Percentiles rank a stretch among this genome's conserved stretches.
phyloP scores from a whole-genome alignment of 106 monocot genomes.

The Amphibolis antarctica region DNA sequence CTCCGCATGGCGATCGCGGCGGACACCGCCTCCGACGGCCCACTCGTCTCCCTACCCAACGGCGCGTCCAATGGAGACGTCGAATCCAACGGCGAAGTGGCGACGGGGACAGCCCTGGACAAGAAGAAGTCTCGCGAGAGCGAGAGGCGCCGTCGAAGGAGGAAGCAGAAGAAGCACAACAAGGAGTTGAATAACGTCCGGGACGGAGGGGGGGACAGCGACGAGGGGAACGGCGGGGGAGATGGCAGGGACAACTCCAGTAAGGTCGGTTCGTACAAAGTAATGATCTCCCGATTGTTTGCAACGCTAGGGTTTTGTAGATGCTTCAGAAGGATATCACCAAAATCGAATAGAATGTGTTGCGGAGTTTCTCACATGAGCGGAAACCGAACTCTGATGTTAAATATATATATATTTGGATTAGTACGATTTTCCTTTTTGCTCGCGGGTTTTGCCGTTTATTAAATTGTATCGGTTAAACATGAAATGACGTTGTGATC shows the following conservation, averaged over 20 bases:
- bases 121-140: conserved; percentile 62
- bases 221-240: conserved; percentile 15
- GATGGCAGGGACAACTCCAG: conserved; percentile 28
- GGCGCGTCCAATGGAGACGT: conserved; percentile 4
- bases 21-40: conserved; percentile 7
- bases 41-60: conserved; percentile 6
- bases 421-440: too few relatives aligned
- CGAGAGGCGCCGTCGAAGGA: conserved; percentile 70
- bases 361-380: too few relatives aligned
- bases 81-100: conserved; percentile 3
- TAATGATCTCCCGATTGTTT: not conserved
- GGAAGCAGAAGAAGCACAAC: conserved; percentile 97
- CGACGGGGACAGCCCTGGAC: conserved; percentile 15
- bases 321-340: not conserved
- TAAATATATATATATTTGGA: not conserved
- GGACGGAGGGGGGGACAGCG: conserved; percentile 17
- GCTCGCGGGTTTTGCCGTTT: not conserved
- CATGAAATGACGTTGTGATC: not conserved
- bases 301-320: conserved; percentile 12
- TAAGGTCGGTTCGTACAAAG: conserved; percentile 26
- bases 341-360: too few relatives aligned
- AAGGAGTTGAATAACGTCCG: conserved; percentile 9
- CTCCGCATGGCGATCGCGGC: conserved; percentile 21
- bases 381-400: not conserved
- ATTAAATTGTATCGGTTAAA: not conserved